Evolutionary conservation across 2,329 filamentous ascomycete genomes (phyloP).

Genomic region (Trichoderma sp.): DNA sequence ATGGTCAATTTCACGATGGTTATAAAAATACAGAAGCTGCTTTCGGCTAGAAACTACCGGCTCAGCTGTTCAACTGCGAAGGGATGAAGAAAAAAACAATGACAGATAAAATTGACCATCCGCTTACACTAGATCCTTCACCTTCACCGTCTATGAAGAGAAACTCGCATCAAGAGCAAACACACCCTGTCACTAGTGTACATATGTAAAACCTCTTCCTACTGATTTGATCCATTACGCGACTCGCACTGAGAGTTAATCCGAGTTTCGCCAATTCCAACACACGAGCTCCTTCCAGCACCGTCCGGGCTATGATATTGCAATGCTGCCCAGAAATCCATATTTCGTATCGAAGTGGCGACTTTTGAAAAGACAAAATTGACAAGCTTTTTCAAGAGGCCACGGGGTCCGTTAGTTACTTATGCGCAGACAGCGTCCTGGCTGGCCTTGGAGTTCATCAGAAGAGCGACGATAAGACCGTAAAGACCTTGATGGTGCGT

Average conservation of each 20-base stretch:
- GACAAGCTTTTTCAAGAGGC: constrained; percentile 25
- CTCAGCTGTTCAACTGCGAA: neutral
- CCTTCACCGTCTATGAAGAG: constrained; percentile 54
- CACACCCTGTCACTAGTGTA: constrained; percentile 57
- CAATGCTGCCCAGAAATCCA: constrained; percentile 18
- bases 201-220: constrained; percentile 48
- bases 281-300: constrained; percentile 32
- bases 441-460: constrained; percentile 96
- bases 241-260: constrained; percentile 32
- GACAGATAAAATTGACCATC: constrained; percentile 39
- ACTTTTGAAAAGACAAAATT: constrained; percentile 14
- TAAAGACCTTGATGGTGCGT: constrained; percentile 75
- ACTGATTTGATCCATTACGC: constrained; percentile 36
- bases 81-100: constrained; percentile 11
- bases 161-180: constrained; percentile 46
- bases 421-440: constrained; percentile 61
- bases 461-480: constrained; percentile 95
- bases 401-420: neutral
- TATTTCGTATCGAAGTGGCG: constrained; percentile 9
- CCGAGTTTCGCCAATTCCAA: constrained; percentile 35
- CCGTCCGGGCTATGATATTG: constrained; percentile 15
- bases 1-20: neutral
- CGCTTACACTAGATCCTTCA: constrained; percentile 50
- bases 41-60: neutral
- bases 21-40: neutral